Percentiles rank a stretch among this genome's conserved stretches.
Conservation (phyloP, 1,284 basidiomycete species). For the Gastroboletus turbinatus region DNA sequence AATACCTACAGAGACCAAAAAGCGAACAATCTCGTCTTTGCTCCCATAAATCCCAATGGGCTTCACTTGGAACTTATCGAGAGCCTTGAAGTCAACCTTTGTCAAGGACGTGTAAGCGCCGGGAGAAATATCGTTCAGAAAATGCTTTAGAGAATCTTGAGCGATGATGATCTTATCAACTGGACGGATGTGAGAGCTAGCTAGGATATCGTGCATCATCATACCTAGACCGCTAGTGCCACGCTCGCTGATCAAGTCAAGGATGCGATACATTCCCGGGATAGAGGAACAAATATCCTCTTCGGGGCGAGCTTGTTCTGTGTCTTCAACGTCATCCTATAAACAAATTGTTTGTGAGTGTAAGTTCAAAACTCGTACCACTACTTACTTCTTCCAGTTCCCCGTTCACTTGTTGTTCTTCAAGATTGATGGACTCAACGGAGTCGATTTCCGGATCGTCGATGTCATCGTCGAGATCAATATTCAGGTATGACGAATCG, state of each 20-base stretch:
- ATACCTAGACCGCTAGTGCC: constrained; percentile 52
- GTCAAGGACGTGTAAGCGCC: constrained; percentile 51
- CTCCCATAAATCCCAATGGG: constrained; percentile 58
- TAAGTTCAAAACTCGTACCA: not conserved
- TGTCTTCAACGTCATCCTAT: constrained; percentile 16
- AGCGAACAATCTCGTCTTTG: constrained; percentile 46
- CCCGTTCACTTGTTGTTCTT: constrained; percentile 6
- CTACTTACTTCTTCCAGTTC: constrained; percentile 21
- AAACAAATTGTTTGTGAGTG: not conserved
- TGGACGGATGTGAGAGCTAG: constrained; percentile 22
- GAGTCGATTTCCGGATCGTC: constrained; percentile 20
- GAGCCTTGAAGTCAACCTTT: constrained; percentile 50
- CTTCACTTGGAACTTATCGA: constrained; percentile 44
- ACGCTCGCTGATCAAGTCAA: constrained; percentile 55
- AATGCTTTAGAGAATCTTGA: constrained; percentile 44
- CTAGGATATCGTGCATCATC: not conserved
- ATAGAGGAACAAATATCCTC: constrained; percentile 35
- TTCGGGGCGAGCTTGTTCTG: constrained; percentile 9
- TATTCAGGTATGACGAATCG: constrained; percentile 23
- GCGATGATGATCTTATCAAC: constrained; percentile 62
- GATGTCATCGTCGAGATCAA: constrained; percentile 12
- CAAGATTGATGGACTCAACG: constrained; percentile 16
- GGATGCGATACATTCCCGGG: constrained; percentile 49
- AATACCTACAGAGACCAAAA: constrained; percentile 37
- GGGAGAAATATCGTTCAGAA: constrained; percentile 47